Evolutionary conservation across 495 filamentous ascomycete species (phyloP), one percentile per base, ranked within the genome.

Genomic region (Lophium mytilinum): DNA sequence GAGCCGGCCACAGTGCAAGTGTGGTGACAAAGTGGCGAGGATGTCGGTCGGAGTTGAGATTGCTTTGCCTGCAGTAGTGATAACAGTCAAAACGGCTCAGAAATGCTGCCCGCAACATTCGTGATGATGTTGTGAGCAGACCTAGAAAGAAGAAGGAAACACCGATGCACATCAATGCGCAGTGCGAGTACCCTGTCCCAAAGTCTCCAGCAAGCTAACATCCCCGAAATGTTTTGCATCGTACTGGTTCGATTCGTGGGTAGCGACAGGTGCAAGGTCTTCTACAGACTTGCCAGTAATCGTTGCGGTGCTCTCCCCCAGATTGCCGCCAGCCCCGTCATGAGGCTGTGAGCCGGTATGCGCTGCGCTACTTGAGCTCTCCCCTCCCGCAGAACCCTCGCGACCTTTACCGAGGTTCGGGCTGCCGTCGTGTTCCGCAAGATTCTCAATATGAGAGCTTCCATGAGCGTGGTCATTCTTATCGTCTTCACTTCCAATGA

Each of bases 401-500:
- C 50, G 41, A 35, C 15, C 30, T 14, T 40, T n/a, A 55, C 8
- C 55, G 54, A 11, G 55, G 37, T 47, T 43, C 1, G 19, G 19
- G 18, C 48, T 46, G 43, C 59, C 35, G 30, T 46, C n/a, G 15
- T 43, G 36, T 4, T 58, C 36, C 15, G 54, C n/a, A 10, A 60
- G 40, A 43, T 63, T 47, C 19, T 69, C 67, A 42, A 70, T 66
- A 46, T 68, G 66, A 18, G 12, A 18, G 18, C 19, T 55, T 21
- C 46, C 63, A 33, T 59, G 52, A 11, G 30, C 51, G n/a, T 61
- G 61, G 19, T 65, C 63, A 18, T 70, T 65, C 1, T 66, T 57
- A 51, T 75, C 76, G n/a, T 84, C 81, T 52, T 86, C 83, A 35
- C 82, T 74, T 3, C 84, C 88, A 52, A 96, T 90, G 65, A 95